phyloP scores from a whole-genome alignment of 1,284 basidiomycete species.

The Coriolopsis trogii region DNA sequence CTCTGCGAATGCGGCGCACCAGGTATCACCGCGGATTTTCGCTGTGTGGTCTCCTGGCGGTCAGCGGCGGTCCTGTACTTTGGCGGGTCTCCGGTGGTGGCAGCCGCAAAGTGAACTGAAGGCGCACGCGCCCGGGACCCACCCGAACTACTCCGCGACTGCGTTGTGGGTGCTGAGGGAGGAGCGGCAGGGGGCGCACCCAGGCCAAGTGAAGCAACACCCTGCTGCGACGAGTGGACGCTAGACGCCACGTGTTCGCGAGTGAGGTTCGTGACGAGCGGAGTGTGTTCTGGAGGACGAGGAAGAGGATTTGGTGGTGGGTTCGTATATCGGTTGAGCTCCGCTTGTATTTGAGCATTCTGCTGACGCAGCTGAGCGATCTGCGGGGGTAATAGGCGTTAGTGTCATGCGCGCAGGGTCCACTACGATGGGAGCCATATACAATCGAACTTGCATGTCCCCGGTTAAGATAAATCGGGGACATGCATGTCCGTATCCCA shows the following conservation, averaged over 20 bases:
- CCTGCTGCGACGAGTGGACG: neutral
- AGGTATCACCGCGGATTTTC: constrained; percentile 27
- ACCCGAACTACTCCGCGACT: constrained; percentile 6
- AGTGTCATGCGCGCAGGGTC: neutral
- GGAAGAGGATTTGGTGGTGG: constrained; percentile 26
- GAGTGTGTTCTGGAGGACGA: constrained; percentile 25
- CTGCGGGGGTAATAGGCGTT: neutral
- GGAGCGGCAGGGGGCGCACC: neutral
- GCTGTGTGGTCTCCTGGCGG: constrained; percentile 20
- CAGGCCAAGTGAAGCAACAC: neutral
- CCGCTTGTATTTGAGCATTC: constrained; percentile 23
- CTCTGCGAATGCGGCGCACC: constrained; percentile 26
- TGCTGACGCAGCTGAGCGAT: constrained; percentile 12
- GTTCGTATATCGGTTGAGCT: constrained; percentile 24
- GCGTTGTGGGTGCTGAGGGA: neutral
- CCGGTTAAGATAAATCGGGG: too few species aligned
- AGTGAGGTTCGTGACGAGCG: constrained; percentile 6
- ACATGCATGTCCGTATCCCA: too few species aligned
- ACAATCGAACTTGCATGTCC: too few species aligned
- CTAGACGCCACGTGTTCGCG: constrained; percentile 8
- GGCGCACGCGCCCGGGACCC: constrained; percentile 3
- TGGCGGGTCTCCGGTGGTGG: neutral
- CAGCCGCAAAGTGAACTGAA: constrained; percentile 6
- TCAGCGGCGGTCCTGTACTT: constrained; percentile 9
- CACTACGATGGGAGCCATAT: too few species aligned